Percentiles rank a stretch among this genome's conserved stretches.
Evolutionary conservation across 345 rosid genomes (phyloP).

Genomic region (Dipteronia sinensis): DNA sequence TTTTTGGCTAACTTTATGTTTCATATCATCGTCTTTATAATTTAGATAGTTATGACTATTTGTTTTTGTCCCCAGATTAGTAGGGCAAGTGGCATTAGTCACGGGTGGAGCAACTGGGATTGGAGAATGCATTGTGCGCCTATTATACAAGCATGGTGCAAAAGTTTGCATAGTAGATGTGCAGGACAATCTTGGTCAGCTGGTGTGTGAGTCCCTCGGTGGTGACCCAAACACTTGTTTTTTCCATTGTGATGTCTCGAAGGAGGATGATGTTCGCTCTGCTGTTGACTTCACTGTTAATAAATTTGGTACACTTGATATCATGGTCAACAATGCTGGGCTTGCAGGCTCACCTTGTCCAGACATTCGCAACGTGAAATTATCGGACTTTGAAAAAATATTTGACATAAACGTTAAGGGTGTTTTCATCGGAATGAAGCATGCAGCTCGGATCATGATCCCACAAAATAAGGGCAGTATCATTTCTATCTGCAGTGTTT

Average conservation of each 20-base stretch:
- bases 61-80: slow-evolving; percentile 40
- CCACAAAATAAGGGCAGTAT: slow-evolving; percentile 64
- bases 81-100: slow-evolving; percentile 75
- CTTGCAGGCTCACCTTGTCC: slow-evolving; percentile 58
- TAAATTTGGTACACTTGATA: slow-evolving; percentile 64
- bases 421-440: slow-evolving; percentile 81
- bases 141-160: slow-evolving; percentile 80
- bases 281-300: slow-evolving; percentile 65
- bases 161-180: slow-evolving; percentile 73
- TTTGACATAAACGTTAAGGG: slow-evolving; percentile 87
- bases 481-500: slow-evolving; percentile 62
- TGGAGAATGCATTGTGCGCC: slow-evolving; percentile 78
- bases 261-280: slow-evolving; percentile 60
- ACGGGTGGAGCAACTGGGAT: slow-evolving; percentile 93
- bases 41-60: background rate
- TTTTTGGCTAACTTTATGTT: background rate
- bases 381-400: slow-evolving; percentile 59
- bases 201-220: slow-evolving; percentile 51
- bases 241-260: slow-evolving; percentile 71
- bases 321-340: slow-evolving; percentile 89
- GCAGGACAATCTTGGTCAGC: slow-evolving; percentile 59
- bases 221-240: slow-evolving; percentile 42
- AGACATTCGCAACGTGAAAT: slow-evolving; percentile 59
- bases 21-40: background rate
- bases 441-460: slow-evolving; percentile 84